Conservation (phyloP, 1,284 basidiomycete species). For the Malassezia psittaci region DNA sequence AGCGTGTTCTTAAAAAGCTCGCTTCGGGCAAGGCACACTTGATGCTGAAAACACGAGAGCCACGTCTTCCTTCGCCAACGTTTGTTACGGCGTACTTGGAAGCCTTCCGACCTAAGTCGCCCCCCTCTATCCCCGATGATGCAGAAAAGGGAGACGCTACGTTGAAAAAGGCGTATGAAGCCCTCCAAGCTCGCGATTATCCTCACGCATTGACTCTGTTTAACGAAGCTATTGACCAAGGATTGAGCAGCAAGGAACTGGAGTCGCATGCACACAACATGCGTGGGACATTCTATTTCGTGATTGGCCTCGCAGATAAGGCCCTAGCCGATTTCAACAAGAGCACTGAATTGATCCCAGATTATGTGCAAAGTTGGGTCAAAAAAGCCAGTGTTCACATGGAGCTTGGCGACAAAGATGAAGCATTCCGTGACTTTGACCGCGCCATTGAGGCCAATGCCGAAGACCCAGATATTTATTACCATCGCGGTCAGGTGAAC, state of each 20-base stretch:
- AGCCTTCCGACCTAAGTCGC: slow-evolving; percentile 75
- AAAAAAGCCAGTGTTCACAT: slow-evolving; percentile 96
- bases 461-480: slow-evolving; percentile 90
- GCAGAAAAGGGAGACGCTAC: slow-evolving; percentile 73
- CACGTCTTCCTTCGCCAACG: slow-evolving; percentile 74
- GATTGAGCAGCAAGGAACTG: slow-evolving; percentile 61
- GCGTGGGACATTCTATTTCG: slow-evolving; percentile 73
- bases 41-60: slow-evolving; percentile 66
- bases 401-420: slow-evolving; percentile 61
- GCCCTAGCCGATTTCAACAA: slow-evolving; percentile 76
- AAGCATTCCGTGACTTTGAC: slow-evolving; percentile 83
- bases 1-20: slow-evolving; percentile 80
- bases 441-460: slow-evolving; percentile 72
- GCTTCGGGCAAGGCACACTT: slow-evolving; percentile 63
- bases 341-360: slow-evolving; percentile 63
- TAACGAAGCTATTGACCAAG: slow-evolving; percentile 79
- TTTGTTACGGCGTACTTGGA: slow-evolving; percentile 94
- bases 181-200: slow-evolving; percentile 78
- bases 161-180: slow-evolving; percentile 67
- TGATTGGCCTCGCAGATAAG: slow-evolving; percentile 71
- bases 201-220: slow-evolving; percentile 67
- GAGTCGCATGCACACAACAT: slow-evolving; percentile 84
- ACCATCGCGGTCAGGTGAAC: slow-evolving; percentile 95
- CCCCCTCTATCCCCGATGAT: slow-evolving; percentile 65
- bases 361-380: slow-evolving; percentile 80